Percentiles rank a stretch among this genome's conserved stretches.
These are phyloP conservation scores for Annulohypoxylon stygium DNA, from an alignment of 495 filamentous ascomycete species.

Conservation along the genomic window DNA sequence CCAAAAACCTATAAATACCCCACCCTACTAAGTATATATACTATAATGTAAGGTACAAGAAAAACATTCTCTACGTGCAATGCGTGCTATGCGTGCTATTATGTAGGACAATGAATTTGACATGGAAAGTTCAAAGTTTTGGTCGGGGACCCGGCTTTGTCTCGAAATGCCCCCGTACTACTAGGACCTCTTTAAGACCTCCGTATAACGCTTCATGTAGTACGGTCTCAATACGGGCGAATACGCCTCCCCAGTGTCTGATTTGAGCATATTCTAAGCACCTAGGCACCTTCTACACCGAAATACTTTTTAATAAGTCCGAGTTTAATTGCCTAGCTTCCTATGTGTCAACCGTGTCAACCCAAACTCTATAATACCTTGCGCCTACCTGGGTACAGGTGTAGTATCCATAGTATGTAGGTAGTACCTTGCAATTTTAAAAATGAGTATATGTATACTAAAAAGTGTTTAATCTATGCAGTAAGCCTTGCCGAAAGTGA, in stretches of 20 bases:
- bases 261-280: slow-evolving; percentile 20
- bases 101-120: background rate
- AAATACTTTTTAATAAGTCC: slow-evolving; percentile 18
- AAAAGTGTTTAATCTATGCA: background rate
- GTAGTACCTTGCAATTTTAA: background rate
- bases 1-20: background rate
- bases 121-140: slow-evolving; percentile 6
- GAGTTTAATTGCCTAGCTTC: slow-evolving; percentile 16
- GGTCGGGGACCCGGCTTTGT: slow-evolving; percentile 37
- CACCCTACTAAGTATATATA: slow-evolving; percentile 22
- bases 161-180: slow-evolving; percentile 34
- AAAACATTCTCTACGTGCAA: background rate
- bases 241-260: slow-evolving; percentile 9
- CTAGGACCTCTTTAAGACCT: background rate
- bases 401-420: no score
- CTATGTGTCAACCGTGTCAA: background rate
- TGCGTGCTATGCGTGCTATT: no score
- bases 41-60: slow-evolving; percentile 19
- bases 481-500: slow-evolving; percentile 27
- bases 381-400: background rate
- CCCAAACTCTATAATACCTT: slow-evolving; percentile 2
- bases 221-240: slow-evolving; percentile 24
- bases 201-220: background rate
- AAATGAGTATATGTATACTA: background rate
- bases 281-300: slow-evolving; percentile 9